These are phyloP conservation scores for Epichloe typhina DNA, from an alignment of 2,329 filamentous ascomycete genomes.

Conservation along the genomic window DNA sequence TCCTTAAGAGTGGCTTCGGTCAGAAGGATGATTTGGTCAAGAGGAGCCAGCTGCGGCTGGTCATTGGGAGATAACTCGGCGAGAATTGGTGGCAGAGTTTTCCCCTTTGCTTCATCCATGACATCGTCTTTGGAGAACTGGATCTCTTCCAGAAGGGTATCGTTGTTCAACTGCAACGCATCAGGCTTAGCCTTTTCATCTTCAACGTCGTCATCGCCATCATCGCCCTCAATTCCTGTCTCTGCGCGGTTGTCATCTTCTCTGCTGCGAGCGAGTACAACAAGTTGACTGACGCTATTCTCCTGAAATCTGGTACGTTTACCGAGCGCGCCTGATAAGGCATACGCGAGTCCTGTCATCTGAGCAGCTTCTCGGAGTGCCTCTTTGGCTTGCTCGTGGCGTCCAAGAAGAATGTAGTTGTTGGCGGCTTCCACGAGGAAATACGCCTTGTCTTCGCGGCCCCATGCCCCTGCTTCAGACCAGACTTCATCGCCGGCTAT, in stretches of 20 bases:
- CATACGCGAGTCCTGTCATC: constrained; percentile 63
- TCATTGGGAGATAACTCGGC: constrained; percentile 57
- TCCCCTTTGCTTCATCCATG: constrained; percentile 21
- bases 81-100: constrained; percentile 45
- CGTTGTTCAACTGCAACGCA: constrained; percentile 72
- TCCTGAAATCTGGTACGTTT: constrained; percentile 74
- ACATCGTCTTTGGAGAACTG: constrained; percentile 51
- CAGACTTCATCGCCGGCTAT: constrained; percentile 25
- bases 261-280: constrained; percentile 74
- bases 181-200: constrained; percentile 37
- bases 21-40: constrained; percentile 84
- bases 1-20: constrained; percentile 84
- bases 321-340: constrained; percentile 72
- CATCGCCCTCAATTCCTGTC: constrained; percentile 1
- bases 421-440: constrained; percentile 75
- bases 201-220: constrained; percentile 7
- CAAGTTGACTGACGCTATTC: constrained; percentile 71
- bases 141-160: constrained; percentile 82
- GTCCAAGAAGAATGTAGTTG: constrained; percentile 71
- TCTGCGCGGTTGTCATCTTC: constrained; percentile 18
- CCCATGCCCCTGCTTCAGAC: constrained; percentile 24
- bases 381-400: constrained; percentile 60
- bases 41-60: constrained; percentile 67
- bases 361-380: constrained; percentile 56
- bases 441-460: constrained; percentile 42